These are phyloP conservation scores for Kazachstania viticola DNA, from an alignment of 805 yeast species.

Conservation along the genomic window DNA sequence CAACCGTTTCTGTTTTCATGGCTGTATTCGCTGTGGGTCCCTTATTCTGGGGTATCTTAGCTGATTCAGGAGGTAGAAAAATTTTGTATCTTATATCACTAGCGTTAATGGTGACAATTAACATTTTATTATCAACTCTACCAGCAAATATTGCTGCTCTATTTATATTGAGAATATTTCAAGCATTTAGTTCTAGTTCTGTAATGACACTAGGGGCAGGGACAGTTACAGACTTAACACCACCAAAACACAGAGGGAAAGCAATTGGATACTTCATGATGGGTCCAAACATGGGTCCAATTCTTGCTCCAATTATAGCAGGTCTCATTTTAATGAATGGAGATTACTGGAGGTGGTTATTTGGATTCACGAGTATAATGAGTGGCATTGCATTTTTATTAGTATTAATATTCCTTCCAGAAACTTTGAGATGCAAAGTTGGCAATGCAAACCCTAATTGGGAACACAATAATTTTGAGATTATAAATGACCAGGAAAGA, in stretches of 20 bases:
- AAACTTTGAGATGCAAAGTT: conserved; percentile 59
- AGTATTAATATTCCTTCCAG: conserved; percentile 58
- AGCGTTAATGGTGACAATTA: conserved; percentile 44
- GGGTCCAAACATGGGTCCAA: conserved; percentile 83
- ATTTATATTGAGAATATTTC: conserved; percentile 53
- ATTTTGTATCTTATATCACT: conserved; percentile 52
- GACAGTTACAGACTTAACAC: conserved; percentile 66
- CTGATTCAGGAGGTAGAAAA: conserved; percentile 53
- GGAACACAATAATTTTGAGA: conserved; percentile 5
- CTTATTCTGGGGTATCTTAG: conserved; percentile 42
- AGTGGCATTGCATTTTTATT: conserved; percentile 43
- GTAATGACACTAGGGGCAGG: conserved; percentile 92
- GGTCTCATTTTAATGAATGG: conserved; percentile 62
- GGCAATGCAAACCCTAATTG: conserved; percentile 36
- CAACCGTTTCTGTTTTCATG: conserved; percentile 49
- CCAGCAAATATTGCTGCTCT: conserved; percentile 61
- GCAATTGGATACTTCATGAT: conserved; percentile 79
- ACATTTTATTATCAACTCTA: conserved; percentile 50
- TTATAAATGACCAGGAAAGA: neutral
- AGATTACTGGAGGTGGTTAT: conserved; percentile 76
- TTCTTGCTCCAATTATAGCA: conserved; percentile 73
- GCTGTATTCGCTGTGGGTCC: conserved; percentile 45
- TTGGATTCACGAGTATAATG: conserved; percentile 63
- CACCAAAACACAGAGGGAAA: conserved; percentile 57
- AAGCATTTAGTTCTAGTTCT: conserved; percentile 76